phyloP scores from a whole-genome alignment of 106 monocot species.

The Iris macrosiphon region DNA sequence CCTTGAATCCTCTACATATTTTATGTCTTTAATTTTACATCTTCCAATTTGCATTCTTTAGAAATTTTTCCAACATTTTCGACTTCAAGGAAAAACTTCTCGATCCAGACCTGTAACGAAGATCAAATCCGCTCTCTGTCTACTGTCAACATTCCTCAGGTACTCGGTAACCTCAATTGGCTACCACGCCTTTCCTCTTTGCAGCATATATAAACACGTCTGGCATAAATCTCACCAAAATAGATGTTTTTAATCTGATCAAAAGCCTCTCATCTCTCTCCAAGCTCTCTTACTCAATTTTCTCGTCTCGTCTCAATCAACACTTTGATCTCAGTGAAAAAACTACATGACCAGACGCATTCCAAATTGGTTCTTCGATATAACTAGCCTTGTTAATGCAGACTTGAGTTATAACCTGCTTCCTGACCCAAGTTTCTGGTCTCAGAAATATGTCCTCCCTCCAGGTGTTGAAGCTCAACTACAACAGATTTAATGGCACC shows the following conservation, averaged over 20 bases:
- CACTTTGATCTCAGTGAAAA: neutral
- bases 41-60: too few species aligned
- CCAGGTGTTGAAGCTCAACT: neutral
- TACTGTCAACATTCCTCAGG: neutral
- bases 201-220: slow-evolving; percentile 2
- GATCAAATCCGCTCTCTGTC: slow-evolving; percentile 3
- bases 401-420: neutral
- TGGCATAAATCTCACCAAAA: neutral
- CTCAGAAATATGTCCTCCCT: neutral
- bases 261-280: neutral
- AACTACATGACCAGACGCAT: neutral
- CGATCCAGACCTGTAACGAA: slow-evolving; percentile 1
- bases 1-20: too few species aligned
- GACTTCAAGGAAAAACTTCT: slow-evolving; percentile 3
- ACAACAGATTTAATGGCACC: neutral
- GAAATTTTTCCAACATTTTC: too few species aligned
- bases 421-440: neutral
- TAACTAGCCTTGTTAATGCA: too few species aligned
- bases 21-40: too few species aligned
- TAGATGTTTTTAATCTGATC: neutral
- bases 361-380: neutral
- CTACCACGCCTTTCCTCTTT: slow-evolving; percentile 2
- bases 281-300: neutral
- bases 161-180: neutral
- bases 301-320: neutral